Evolutionary conservation across 1,139 yeast genomes (phyloP).

Genomic region (Debaryomyces subglobosus): DNA sequence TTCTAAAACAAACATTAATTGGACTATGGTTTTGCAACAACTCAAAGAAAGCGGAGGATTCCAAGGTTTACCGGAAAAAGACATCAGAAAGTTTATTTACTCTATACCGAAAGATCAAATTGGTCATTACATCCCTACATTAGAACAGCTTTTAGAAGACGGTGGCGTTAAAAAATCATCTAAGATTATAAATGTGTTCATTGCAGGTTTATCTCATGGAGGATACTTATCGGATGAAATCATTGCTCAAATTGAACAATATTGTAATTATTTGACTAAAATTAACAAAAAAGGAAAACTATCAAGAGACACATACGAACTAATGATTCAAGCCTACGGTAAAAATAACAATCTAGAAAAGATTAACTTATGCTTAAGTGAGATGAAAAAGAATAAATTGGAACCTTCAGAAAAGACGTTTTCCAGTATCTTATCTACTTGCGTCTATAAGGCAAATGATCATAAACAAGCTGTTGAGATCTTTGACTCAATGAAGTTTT

Average conservation of each 20-base stretch:
- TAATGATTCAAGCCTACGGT: constrained; percentile 46
- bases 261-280: constrained; percentile 20
- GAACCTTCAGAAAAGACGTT: constrained; percentile 62
- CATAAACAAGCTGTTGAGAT: constrained; percentile 67
- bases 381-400: constrained; percentile 53
- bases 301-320: constrained; percentile 33
- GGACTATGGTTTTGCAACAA: constrained; percentile 56
- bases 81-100: constrained; percentile 45
- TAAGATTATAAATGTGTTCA: constrained; percentile 46
- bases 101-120: constrained; percentile 46
- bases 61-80: constrained; percentile 33
- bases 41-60: constrained; percentile 48
- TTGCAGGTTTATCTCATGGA: constrained; percentile 42
- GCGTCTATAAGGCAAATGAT: constrained; percentile 56
- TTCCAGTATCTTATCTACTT: constrained; percentile 66
- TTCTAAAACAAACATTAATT: constrained; percentile 50
- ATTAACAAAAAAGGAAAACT: constrained; percentile 21
- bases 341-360: constrained; percentile 33
- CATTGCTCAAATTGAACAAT: constrained; percentile 28
- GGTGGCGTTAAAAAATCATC: constrained; percentile 36
- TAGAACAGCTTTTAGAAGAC: constrained; percentile 36
- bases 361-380: constrained; percentile 41
- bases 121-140: constrained; percentile 33
- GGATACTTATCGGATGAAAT: constrained; percentile 25
- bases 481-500: constrained; percentile 85